Evolutionary conservation across 2,329 filamentous ascomycete species (phyloP).

Genomic region (Pezicula neosporulosa): DNA sequence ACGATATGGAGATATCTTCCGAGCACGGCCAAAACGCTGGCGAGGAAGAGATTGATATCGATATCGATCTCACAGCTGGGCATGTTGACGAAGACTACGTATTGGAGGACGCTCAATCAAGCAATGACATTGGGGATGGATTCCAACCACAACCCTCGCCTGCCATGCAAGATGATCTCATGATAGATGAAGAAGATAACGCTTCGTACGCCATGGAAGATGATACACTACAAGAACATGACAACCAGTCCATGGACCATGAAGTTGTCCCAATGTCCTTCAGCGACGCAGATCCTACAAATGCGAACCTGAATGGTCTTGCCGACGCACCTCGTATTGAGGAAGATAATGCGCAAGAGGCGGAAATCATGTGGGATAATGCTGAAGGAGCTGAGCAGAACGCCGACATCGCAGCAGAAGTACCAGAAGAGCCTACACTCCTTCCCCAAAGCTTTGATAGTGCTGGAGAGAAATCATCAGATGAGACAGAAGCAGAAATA

Average conservation of each 20-base stretch:
- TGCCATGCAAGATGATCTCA: conserved; percentile 41
- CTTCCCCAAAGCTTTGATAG: too few relatives aligned
- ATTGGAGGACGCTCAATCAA: conserved; percentile 44
- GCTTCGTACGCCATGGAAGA: conserved; percentile 34
- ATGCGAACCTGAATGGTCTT: conserved; percentile 1
- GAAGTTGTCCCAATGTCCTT: conserved; percentile 15
- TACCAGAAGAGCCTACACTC: too few relatives aligned
- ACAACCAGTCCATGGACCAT: conserved; percentile 17
- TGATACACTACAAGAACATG: conserved; percentile 21
- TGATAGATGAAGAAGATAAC: conserved; percentile 38
- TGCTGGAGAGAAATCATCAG: too few relatives aligned
- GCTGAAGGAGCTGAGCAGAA: background rate
- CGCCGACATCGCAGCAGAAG: background rate
- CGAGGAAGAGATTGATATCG: conserved; percentile 54
- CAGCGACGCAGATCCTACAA: background rate
- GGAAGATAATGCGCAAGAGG: background rate
- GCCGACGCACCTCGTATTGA: background rate
- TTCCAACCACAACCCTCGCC: conserved; percentile 27
- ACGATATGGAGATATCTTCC: conserved; percentile 53
- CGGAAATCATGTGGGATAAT: conserved; percentile 1
- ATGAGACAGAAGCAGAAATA: too few relatives aligned
- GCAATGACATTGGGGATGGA: conserved; percentile 34
- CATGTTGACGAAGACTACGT: conserved; percentile 51
- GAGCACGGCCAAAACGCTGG: conserved; percentile 33
- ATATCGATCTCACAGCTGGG: conserved; percentile 47